A percentile compares a stretch with the other conserved stretches of the same genome.
Conservation (phyloP, 2,329 filamentous ascomycete species). For the Diaporthe caulivora region DNA sequence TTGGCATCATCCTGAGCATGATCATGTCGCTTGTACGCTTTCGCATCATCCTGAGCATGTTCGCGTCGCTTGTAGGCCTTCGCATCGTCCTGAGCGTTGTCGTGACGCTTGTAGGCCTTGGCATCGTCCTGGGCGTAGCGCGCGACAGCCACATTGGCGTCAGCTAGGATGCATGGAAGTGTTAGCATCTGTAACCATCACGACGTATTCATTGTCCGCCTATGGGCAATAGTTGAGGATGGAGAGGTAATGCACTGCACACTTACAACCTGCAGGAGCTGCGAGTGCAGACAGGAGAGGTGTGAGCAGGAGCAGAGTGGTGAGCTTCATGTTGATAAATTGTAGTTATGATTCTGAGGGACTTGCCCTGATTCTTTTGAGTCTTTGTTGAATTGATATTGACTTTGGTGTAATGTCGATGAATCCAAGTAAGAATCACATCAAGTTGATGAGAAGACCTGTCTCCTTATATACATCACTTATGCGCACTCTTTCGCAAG, state of each 20-base stretch:
- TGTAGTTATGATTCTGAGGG: not conserved
- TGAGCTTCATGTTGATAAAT: not conserved
- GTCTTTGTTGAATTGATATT: not conserved
- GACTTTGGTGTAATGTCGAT: not conserved
- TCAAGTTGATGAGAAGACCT: not conserved
- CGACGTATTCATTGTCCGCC: too few relatives aligned
- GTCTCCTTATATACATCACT: not conserved
- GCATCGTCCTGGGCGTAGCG: not conserved
- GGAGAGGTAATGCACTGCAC: not conserved
- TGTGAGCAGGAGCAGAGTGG: not conserved
- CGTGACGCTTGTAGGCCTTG: not conserved
- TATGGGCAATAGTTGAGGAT: too few relatives aligned
- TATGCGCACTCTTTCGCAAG: not conserved
- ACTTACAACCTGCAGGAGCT: not conserved
- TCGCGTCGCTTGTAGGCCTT: not conserved
- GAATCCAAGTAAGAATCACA: not conserved
- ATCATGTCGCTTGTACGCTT: not conserved
- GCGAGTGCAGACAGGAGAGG: not conserved
- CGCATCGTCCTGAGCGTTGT: not conserved
- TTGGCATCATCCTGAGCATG: not conserved
- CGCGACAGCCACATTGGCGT: not conserved
- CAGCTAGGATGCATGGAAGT: not conserved
- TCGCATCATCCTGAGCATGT: not conserved
- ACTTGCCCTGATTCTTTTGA: not conserved
- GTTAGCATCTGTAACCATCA: not conserved